Base-by-base conservation (phyloP, 1,284 basidiomycete species). In the Boletus mariae region DNA sequence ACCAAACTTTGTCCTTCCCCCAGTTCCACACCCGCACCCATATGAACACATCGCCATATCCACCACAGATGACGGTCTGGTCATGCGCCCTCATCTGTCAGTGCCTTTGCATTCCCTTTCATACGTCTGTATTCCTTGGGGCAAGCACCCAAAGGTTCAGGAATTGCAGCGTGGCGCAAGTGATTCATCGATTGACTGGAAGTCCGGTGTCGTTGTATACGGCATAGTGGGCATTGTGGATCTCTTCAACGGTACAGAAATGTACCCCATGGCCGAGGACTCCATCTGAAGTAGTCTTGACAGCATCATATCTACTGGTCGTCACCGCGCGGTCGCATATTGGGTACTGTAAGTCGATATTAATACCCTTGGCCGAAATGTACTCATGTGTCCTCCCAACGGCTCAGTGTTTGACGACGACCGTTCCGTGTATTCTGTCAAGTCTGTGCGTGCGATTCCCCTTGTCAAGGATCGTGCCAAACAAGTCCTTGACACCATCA, bases 261-360 rank as follows among this genome's bases (percentile, higher is more conserved):
- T 47, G 11, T 40, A 43, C 28, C 45, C 31, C 28, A 13, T 50
- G 45, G 23, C 6, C 17, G 46, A 38, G 17, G 12, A 44, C 34
- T 38, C 44, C 15, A 32, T 58, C 58, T 65, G 32, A 71, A 42
- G n/a, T 45, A 40, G 37, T 32, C 10, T 59, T 37, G 51, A 46
- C 59, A 90, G 88, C 79, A 44, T 85, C 88, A 9, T 84, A 90
- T 72, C 69, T 91, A 13, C 71, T 91, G 43, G 84, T 87, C 6
- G 78, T 91, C 43, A 82, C 80, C 17, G 75, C 80, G 5, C 79
- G 79, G 53, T 72, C 73, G 46, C 76, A 83, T 57, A 73, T 85
- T 15, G 88, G 88, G 56, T 73, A 77, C 56, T 65, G 88, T 87
- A 66, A 71, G 85, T 74, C n/a, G n/a, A 53, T 51, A 20, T 23